phyloP scores from a whole-genome alignment of 163 green algal genomes.

The Chlamydomonas reinhardtii region DNA sequence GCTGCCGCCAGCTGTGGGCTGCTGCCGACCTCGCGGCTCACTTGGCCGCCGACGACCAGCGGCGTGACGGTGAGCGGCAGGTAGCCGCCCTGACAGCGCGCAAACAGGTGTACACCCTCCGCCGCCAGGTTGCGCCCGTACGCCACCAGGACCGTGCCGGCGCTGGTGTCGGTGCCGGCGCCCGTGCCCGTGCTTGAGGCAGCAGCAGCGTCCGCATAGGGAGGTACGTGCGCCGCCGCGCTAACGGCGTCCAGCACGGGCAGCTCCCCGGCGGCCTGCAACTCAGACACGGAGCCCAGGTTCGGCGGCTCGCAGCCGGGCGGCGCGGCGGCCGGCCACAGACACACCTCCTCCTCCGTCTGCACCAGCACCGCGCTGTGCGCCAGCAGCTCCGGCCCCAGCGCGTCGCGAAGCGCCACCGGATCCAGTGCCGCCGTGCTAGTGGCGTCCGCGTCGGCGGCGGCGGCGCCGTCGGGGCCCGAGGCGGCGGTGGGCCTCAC shows the following conservation, averaged over 20 bases:
- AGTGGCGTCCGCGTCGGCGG: not conserved
- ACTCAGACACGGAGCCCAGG: not conserved
- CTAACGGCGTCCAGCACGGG: conserved; percentile 4
- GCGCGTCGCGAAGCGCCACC: not conserved
- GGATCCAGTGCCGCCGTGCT: not conserved
- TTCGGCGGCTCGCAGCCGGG: not conserved
- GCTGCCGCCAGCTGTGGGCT: not conserved
- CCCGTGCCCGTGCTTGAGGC: too few species aligned
- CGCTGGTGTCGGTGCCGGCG: too few species aligned
- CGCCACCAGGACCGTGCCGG: not conserved
- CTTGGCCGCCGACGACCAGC: not conserved
- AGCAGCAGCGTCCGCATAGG: not conserved
- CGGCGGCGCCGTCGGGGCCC: too few species aligned
- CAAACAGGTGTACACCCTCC: not conserved
- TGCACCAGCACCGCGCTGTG: conserved; percentile 26
- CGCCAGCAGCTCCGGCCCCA: not conserved
- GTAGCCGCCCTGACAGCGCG: conserved; percentile 43
- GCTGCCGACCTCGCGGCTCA: too few species aligned
- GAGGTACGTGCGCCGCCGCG: not conserved
- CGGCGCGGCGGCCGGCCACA: not conserved
- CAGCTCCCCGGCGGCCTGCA: not conserved
- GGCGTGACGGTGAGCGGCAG: not conserved
- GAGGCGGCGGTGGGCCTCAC: too few species aligned
- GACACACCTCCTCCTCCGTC: not conserved
- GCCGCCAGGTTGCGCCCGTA: not conserved